Evolutionary conservation across 257 asterid genomes (phyloP), one percentile per base, ranked within the genome.

Genomic region (Solanum paucissectum): DNA sequence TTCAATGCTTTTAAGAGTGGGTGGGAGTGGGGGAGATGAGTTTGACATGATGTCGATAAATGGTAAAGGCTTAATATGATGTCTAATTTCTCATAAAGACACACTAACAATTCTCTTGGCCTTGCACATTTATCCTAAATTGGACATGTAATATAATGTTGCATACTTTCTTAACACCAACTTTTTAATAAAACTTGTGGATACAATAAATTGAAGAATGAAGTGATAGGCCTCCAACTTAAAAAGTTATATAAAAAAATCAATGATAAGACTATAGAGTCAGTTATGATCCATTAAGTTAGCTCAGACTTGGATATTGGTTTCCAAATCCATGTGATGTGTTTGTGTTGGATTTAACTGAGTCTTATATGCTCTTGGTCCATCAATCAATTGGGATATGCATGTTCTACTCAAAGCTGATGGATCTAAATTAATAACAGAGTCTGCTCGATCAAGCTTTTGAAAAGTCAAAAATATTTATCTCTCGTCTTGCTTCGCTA

Each of bases 321-420:
- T 36, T 79, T 27, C 66, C 38, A 79, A 79, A 44, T 79, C 66
- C 85, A 79, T 44, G 85, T 79, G 85, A 27, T 25, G 66, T 79
- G 40, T 12, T 44, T 44, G 64, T 79, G 27, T 44, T 42, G 84
- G 84, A 79, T 79, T 44, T 44, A 9, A 14, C 38, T 13, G 64
- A 12, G 8, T 77, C 37, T 13, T 42, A 33, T 71, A 84, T 77
- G 37, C 36, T 42, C n/a, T 77, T 77, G 64, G 38, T 23, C 25
- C 25, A 25, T 25, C 64, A 79, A 40, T 77, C 83, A 75, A 14
- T 25, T 6, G 44, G 83, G 83, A 6, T 46, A 46, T 46, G 55
- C 55, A 46, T 46, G 55, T 46, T 46, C 55, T 46, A 46, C 18
- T 46, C 7, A 4, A 46, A 46, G 55, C 7, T 12, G 55, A 49